These are phyloP conservation scores for Candida fluviatilis DNA, from an alignment of 805 yeast species.

Conservation along the genomic window DNA sequence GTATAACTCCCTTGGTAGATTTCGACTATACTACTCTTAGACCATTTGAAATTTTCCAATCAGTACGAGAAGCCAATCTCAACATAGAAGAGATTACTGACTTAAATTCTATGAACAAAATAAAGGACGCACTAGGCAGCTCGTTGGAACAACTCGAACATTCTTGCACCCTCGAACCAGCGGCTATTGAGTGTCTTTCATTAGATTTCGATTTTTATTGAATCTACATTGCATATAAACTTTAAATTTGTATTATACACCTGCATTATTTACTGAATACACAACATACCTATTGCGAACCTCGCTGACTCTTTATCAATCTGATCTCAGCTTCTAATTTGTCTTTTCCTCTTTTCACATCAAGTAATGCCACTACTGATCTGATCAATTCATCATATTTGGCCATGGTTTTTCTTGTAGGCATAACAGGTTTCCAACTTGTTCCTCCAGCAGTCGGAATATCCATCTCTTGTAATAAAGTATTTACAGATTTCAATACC, in stretches of 20 bases:
- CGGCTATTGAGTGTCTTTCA: constrained; percentile 1
- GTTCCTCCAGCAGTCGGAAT: constrained; percentile 56
- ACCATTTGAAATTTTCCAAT: constrained; percentile 3
- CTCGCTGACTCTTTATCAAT: constrained; percentile 40
- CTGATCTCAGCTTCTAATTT: constrained; percentile 74
- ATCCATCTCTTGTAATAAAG: constrained; percentile 71
- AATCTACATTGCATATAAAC: constrained; percentile 4
- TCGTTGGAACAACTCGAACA: background rate
- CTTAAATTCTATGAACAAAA: background rate
- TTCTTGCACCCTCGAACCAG: background rate
- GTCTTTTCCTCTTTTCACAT: constrained; percentile 82
- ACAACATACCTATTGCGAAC: constrained; percentile 15
- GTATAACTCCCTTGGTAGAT: background rate
- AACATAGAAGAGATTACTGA: constrained; percentile 1
- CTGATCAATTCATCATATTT: constrained; percentile 73
- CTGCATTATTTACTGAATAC: constrained; percentile 1
- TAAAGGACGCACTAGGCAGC: background rate
- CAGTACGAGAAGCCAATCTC: background rate
- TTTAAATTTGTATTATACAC: constrained; percentile 1
- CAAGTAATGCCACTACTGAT: constrained; percentile 67
- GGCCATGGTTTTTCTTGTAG: constrained; percentile 72
- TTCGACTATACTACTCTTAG: constrained; percentile 5
- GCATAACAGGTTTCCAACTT: constrained; percentile 73
- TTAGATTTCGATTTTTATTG: constrained; percentile 4
- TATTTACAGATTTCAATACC: constrained; percentile 69